A percentile compares a stretch with the other conserved stretches of the same genome.
Conservation (phyloP, 306 rosid genomes). For the Castanospermum australe region DNA sequence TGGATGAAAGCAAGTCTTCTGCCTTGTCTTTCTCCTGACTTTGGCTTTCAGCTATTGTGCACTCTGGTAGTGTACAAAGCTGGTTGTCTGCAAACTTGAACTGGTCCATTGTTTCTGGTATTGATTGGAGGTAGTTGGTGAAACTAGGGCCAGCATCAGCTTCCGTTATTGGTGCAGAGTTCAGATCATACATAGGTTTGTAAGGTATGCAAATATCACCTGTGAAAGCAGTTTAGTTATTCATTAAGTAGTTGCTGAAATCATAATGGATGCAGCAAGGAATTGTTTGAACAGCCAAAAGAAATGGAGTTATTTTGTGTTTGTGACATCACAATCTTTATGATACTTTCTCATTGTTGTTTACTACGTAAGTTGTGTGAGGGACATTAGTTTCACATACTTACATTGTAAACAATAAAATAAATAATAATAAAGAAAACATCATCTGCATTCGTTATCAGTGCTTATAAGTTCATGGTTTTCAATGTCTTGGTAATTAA, state of each 20-base stretch:
- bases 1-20: constrained; percentile 31
- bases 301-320: constrained; percentile 6
- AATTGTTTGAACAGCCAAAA: neutral
- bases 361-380: neutral
- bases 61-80: constrained; percentile 19
- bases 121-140: constrained; percentile 39
- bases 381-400: neutral
- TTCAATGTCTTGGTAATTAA: neutral
- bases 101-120: constrained; percentile 38
- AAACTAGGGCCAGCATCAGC: constrained; percentile 31
- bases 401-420: neutral
- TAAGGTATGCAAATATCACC: constrained; percentile 45
- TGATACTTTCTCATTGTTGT: constrained; percentile 17
- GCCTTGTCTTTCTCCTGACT: constrained; percentile 46
- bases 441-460: constrained; percentile 1
- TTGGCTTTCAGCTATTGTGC: constrained; percentile 43
- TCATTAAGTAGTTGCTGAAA: constrained; percentile 24
- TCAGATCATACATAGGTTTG: constrained; percentile 43
- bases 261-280: neutral
- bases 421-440: neutral
- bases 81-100: constrained; percentile 29
- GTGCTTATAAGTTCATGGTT: neutral
- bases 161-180: constrained; percentile 40
- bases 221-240: constrained; percentile 42
- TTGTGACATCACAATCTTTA: constrained; percentile 1